Conservation (phyloP, 768 basidiomycete species). For the Chalciporus pseudorubinellus region DNA sequence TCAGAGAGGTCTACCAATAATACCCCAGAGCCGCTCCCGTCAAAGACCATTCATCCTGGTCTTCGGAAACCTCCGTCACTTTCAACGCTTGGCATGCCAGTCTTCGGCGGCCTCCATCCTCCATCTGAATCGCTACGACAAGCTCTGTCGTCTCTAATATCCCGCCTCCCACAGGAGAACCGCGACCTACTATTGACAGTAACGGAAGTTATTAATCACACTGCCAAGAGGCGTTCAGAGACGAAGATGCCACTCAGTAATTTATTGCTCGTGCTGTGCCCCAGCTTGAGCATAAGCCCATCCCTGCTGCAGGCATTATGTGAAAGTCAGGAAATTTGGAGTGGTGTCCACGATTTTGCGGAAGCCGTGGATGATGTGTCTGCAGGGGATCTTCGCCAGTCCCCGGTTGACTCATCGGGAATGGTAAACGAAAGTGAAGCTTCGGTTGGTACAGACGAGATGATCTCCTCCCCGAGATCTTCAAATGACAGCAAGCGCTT, state of each 20-base stretch:
- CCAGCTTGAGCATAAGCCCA: slow-evolving; percentile 78
- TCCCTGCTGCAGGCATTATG: slow-evolving; percentile 69
- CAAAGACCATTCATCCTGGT: slow-evolving; percentile 35
- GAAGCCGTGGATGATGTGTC: slow-evolving; percentile 6
- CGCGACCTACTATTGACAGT: slow-evolving; percentile 83
- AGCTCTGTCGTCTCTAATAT: slow-evolving; percentile 61
- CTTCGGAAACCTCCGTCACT: slow-evolving; percentile 78
- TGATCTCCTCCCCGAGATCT: slow-evolving; percentile 1
- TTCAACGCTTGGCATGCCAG: slow-evolving; percentile 74
- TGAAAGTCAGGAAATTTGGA: slow-evolving; percentile 70
- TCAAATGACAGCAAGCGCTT: slow-evolving; percentile 16
- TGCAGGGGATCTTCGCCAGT: background rate
- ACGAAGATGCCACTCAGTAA: slow-evolving; percentile 96
- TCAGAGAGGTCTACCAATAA: slow-evolving; percentile 44
- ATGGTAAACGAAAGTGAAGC: background rate
- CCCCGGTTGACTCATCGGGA: background rate
- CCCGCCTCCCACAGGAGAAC: slow-evolving; percentile 74
- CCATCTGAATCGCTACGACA: slow-evolving; percentile 58
- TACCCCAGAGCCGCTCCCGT: slow-evolving; percentile 30
- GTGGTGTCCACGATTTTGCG: slow-evolving; percentile 18
- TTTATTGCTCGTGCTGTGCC: slow-evolving; percentile 83
- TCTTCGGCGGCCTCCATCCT: slow-evolving; percentile 55
- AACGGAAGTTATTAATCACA: slow-evolving; percentile 73
- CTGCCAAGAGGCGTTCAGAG: slow-evolving; percentile 60
- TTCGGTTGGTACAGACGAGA: background rate